These are phyloP conservation scores for Tuber microsphaerosporum DNA, from an alignment of 495 filamentous ascomycete genomes.

Conservation along the genomic window DNA sequence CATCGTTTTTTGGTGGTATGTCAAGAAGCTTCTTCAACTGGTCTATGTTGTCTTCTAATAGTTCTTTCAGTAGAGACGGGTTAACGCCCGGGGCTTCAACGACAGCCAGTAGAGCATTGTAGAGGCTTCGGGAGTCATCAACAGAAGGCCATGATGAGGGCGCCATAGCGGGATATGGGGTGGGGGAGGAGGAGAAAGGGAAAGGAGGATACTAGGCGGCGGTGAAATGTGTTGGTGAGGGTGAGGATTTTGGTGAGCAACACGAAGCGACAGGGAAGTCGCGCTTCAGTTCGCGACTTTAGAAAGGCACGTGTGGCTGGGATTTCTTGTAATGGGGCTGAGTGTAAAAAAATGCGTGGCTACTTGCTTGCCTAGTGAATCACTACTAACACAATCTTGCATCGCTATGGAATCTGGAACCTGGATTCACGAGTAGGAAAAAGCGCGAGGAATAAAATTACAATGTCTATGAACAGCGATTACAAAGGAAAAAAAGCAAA, in stretches of 20 bases:
- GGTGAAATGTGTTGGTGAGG: conserved; percentile 17
- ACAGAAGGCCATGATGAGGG: conserved; percentile 21
- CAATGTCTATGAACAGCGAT: not conserved
- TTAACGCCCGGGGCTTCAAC: conserved; percentile 25
- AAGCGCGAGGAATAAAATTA: not conserved
- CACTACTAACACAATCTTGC: not conserved
- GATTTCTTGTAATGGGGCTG: conserved; percentile 19
- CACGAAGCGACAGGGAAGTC: conserved; percentile 28
- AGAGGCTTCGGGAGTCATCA: conserved; percentile 23
- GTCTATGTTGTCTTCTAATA: conserved; percentile 61
- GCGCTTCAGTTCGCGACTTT: conserved; percentile 31
- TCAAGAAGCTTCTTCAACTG: conserved; percentile 72
- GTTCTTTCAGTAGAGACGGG: conserved; percentile 48
- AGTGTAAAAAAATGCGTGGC: not conserved
- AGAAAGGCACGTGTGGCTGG: conserved; percentile 28
- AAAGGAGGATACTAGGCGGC: conserved; percentile 17
- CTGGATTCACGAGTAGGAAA: not conserved
- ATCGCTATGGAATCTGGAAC: not conserved
- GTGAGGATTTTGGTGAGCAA: conserved; percentile 20
- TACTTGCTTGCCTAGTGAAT: not conserved
- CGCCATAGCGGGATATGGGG: conserved; percentile 22
- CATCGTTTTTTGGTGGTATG: conserved; percentile 49
- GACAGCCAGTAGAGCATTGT: conserved; percentile 26
- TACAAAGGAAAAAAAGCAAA: not conserved
- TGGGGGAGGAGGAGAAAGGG: conserved; percentile 10